A percentile compares a stretch with the other conserved stretches of the same genome.
Conservation (phyloP, 495 filamentous ascomycete species). For the Trichoderma erinaceum region DNA sequence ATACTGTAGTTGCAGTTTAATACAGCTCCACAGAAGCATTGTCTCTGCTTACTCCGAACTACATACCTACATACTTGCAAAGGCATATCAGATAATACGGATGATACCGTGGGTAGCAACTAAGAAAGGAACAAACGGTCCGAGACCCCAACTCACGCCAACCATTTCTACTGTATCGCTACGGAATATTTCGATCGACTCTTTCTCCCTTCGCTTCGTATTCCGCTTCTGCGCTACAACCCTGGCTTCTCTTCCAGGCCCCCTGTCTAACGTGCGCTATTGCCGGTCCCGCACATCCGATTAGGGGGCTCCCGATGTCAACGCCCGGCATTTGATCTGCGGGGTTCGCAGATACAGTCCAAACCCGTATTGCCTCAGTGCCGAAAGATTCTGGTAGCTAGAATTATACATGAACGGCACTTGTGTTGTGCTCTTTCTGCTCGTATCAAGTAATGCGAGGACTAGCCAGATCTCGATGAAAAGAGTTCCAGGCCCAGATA, state of each 20-base stretch:
- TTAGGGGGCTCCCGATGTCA: not conserved
- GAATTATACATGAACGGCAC: too few relatives aligned
- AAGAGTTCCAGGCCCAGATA: too few relatives aligned
- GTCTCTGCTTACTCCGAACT: not conserved
- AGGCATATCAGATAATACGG: not conserved
- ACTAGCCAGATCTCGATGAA: too few relatives aligned
- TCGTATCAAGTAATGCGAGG: too few relatives aligned
- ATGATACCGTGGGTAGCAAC: not conserved
- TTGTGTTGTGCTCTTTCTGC: too few relatives aligned
- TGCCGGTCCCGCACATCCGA: constrained; percentile 2
- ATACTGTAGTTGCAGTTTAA: not conserved
- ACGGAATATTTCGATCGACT: constrained; percentile 3
- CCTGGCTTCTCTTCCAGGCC: not conserved
- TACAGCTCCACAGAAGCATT: not conserved
- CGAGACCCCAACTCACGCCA: too few relatives aligned
- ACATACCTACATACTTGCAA: not conserved
- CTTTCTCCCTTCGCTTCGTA: not conserved
- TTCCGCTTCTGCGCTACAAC: not conserved
- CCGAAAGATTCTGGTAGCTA: too few relatives aligned
- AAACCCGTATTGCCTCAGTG: too few relatives aligned
- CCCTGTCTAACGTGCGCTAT: not conserved
- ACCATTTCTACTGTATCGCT: not conserved
- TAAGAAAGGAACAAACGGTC: not conserved
- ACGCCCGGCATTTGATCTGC: not conserved
- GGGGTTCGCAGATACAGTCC: not conserved